phyloP scores from a whole-genome alignment of 495 filamentous ascomycete species.

The Aspergillus bridgeri region DNA sequence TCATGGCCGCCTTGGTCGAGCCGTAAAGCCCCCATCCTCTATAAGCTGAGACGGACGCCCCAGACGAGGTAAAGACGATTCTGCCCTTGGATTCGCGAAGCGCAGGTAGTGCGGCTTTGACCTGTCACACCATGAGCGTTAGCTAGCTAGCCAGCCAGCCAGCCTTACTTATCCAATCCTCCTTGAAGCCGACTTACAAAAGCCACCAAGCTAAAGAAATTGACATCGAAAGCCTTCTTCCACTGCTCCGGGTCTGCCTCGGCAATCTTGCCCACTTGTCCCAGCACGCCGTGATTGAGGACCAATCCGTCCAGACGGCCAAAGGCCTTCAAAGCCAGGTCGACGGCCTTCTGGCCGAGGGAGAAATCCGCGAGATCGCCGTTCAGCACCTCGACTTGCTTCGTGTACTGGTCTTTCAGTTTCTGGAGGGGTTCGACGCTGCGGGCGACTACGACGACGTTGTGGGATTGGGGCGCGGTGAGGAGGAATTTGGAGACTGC shows the following conservation, averaged over 20 bases:
- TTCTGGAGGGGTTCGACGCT: constrained; percentile 60
- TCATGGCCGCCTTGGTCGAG: constrained; percentile 82
- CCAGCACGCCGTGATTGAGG: constrained; percentile 81
- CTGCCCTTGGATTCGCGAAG: constrained; percentile 66
- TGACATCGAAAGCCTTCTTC: constrained; percentile 73
- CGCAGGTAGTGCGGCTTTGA: constrained; percentile 68
- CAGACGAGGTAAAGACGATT: constrained; percentile 73
- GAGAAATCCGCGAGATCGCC: constrained; percentile 71
- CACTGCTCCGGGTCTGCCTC: constrained; percentile 65
- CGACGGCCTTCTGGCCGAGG: constrained; percentile 57
- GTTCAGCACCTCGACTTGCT: constrained; percentile 66
- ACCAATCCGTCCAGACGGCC: constrained; percentile 77
- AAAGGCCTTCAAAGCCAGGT: constrained; percentile 61
- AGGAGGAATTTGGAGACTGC: constrained; percentile 74
- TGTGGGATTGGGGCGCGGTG: constrained; percentile 52
- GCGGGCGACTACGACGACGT: constrained; percentile 74
- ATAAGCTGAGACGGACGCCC: constrained; percentile 66
- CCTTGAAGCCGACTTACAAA: constrained; percentile 73
- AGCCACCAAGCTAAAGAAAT: constrained; percentile 75
- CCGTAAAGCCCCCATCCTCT: constrained; percentile 78
- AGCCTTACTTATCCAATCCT: too few species aligned
- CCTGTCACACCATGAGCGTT: constrained; percentile 36
- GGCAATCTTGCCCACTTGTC: constrained; percentile 70
- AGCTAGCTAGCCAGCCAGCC: constrained; percentile 13
- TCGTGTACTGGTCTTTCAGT: constrained; percentile 60